Evolutionary conservation across 805 yeast species (phyloP), one percentile per base, ranked within the genome.

Genomic region (Candida saitoana): DNA sequence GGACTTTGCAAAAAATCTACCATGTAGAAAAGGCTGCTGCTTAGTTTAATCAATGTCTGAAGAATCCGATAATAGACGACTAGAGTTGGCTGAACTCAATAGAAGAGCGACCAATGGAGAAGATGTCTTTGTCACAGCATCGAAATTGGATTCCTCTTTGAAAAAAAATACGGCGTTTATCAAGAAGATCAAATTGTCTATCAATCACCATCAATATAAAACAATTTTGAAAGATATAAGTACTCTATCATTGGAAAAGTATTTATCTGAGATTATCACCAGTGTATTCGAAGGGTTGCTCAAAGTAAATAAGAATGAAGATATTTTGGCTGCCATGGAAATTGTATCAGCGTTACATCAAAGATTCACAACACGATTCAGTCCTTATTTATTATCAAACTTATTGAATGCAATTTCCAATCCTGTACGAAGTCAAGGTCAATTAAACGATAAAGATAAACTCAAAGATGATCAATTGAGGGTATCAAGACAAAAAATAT

Each of bases 81-180:
- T 27, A 37, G 49, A 44, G 38, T 38, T 52, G 22, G 38, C 20
- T 18, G 59, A 68, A 38, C 59, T 77, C 18, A 82, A 82, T 51
- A 32, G 43, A 0, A 50, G 56, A 41, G 82, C 84, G 2, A 80
- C 87, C 85, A 56, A 60, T 27, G 84, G 80, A 1, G 73, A 63
- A 17, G 40, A 20, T 12, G 44, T 45, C 12, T 47, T 50, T 17
- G 16, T 34, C 7, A 39, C 49, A 5, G 47, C 54, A 1, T 19
- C 48, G 11, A 76, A 74, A 46, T 59, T 80, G 7, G 96, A 89
- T 56, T 69, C 95, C 0, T 83, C 90, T 43, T 67, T 89, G 49
- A 89, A 89, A 67, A 86, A 83, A 58, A 87, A 90, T 56, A 79
- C 87, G 3, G 84, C 88, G 0, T 85, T 87, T 54, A 80, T 88